A percentile compares a stretch with the other conserved stretches of the same genome.
Conservation (phyloP, 2,329 filamentous ascomycete species). For the Claviceps sp. region DNA sequence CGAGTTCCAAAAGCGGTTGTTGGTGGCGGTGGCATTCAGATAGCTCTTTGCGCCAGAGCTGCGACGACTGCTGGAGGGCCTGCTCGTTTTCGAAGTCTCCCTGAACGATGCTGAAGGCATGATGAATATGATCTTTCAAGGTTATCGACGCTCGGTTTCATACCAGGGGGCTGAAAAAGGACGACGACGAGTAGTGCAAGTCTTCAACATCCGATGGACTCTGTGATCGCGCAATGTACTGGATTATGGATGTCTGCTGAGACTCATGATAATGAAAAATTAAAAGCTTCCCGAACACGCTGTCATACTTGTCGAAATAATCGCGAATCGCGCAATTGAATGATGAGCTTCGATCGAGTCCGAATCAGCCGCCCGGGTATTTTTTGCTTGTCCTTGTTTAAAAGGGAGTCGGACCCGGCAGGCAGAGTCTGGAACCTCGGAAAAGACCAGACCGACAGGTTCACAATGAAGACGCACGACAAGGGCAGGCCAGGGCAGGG, state of each 20-base stretch:
- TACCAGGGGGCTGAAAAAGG: neutral
- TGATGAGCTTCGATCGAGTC: neutral
- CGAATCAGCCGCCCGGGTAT: neutral
- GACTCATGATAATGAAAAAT: neutral
- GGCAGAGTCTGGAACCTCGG: neutral
- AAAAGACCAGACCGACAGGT: neutral
- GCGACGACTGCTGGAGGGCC: neutral
- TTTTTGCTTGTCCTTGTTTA: neutral
- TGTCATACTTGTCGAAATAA: neutral
- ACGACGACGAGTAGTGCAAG: neutral
- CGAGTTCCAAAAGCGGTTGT: neutral
- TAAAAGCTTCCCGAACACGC: neutral
- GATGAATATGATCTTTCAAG: neutral
- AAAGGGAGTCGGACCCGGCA: neutral
- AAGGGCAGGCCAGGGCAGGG: neutral
- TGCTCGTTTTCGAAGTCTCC: neutral
- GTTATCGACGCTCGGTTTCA: neutral
- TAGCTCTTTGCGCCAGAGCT: neutral
- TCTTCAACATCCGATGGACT: neutral
- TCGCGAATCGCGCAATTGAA: neutral
- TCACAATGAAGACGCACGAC: neutral
- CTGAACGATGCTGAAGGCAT: neutral
- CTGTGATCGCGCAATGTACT: neutral
- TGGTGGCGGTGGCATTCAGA: constrained; percentile 1
- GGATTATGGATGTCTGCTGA: neutral